A percentile compares a stretch with the other conserved stretches of the same genome.
Conservation (phyloP, 768 basidiomycete genomes). For the Suillus sp. region DNA sequence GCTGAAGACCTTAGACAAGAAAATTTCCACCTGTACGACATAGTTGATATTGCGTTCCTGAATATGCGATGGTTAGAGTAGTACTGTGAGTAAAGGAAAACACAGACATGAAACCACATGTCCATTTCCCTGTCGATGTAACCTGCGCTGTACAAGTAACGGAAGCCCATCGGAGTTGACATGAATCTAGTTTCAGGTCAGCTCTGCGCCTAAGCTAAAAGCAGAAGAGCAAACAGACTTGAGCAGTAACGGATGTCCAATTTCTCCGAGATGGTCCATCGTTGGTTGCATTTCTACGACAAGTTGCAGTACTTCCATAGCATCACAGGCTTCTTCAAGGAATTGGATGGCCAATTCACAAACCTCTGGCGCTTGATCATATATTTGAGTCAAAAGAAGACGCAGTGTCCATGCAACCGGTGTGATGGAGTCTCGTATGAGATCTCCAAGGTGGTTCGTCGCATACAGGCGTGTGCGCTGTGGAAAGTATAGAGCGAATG, state of each 20-base stretch:
- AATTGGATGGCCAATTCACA: constrained; percentile 88
- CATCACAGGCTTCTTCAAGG: constrained; percentile 88
- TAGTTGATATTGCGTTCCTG: constrained; percentile 94
- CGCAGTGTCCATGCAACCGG: constrained; percentile 88
- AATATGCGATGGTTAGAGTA: constrained; percentile 14
- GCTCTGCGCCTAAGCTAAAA: constrained; percentile 1
- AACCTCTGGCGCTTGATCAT: constrained; percentile 89
- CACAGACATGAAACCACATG: constrained; percentile 88
- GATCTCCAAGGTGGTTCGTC: constrained; percentile 80
- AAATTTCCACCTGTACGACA: constrained; percentile 92
- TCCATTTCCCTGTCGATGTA: constrained; percentile 97
- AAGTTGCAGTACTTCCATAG: constrained; percentile 78
- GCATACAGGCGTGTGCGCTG: constrained; percentile 89
- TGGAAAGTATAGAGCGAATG: background rate
- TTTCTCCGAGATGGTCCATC: constrained; percentile 92
- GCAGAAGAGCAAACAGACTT: constrained; percentile 54
- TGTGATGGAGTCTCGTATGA: constrained; percentile 64
- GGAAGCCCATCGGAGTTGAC: constrained; percentile 90
- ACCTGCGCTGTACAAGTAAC: constrained; percentile 86
- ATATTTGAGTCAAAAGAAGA: constrained; percentile 91
- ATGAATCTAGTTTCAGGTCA: constrained; percentile 66
- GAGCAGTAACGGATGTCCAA: constrained; percentile 84
- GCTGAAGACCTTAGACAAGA: constrained; percentile 78
- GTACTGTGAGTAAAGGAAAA: background rate
- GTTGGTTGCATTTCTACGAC: constrained; percentile 95